Conservation (phyloP, 164 flowering plant genomes). For the Nymphaea thermarum region DNA sequence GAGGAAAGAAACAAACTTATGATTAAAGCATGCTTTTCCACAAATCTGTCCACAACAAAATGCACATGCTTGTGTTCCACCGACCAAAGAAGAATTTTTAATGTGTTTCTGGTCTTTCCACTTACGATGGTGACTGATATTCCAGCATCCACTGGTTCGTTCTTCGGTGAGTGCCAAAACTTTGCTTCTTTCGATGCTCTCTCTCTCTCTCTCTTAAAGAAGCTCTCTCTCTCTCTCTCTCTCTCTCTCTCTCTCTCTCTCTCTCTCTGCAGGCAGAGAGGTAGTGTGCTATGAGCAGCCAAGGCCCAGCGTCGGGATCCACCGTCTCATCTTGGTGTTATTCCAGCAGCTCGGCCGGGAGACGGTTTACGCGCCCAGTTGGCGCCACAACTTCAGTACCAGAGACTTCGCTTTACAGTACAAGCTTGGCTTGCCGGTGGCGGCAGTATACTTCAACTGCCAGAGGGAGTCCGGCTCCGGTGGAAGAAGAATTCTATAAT, state of each 20-base stretch:
- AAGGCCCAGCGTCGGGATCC: conserved; percentile 53
- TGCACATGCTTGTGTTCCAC: neutral
- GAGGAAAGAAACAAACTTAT: too few species aligned
- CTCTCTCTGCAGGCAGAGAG: conserved; percentile 38
- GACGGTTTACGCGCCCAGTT: conserved; percentile 59
- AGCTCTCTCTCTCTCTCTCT: too few species aligned
- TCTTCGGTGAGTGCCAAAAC: conserved; percentile 31
- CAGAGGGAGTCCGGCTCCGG: conserved; percentile 67
- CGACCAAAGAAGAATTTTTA: neutral
- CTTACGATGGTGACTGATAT: conserved; percentile 77
- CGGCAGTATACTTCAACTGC: conserved; percentile 61
- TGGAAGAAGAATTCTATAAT: conserved; percentile 23
- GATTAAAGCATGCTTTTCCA: too few species aligned
- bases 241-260: too few species aligned
- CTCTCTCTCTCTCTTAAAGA: too few species aligned
- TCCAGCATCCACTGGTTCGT: conserved; percentile 56
- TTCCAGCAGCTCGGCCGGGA: conserved; percentile 57
- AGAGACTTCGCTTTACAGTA: conserved; percentile 59
- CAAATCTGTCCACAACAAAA: too few species aligned
- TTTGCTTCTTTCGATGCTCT: too few species aligned
- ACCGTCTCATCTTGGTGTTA: conserved; percentile 47
- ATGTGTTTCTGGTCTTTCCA: neutral
- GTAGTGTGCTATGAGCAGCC: conserved; percentile 57
- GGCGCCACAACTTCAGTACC: conserved; percentile 79
- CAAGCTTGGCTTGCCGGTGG: conserved; percentile 62